These are phyloP conservation scores for Fusarium napiforme DNA, from an alignment of 2,329 filamentous ascomycete genomes.

Conservation along the genomic window DNA sequence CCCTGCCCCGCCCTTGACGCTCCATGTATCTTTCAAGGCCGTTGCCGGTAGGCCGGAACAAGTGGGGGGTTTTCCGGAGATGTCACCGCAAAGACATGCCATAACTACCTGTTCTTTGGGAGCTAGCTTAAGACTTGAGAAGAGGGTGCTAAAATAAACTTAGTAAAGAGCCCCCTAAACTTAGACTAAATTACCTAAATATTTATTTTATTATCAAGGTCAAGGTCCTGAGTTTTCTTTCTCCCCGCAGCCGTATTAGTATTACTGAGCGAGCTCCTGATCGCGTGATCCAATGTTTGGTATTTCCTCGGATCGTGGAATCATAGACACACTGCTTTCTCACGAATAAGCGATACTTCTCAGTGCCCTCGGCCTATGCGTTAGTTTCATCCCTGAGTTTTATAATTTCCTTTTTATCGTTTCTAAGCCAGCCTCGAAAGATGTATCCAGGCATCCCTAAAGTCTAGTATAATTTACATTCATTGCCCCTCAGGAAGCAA, in stretches of 20 bases:
- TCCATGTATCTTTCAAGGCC: conserved; percentile 18
- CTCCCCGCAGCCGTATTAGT: background rate
- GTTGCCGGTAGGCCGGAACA: conserved; percentile 24
- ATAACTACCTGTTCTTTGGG: background rate
- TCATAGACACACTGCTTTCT: background rate
- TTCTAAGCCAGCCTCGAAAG: background rate
- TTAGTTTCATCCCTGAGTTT: background rate
- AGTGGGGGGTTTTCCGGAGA: conserved; percentile 26
- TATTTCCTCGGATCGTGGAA: conserved; percentile 25
- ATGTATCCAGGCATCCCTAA: background rate
- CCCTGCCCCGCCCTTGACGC: background rate
- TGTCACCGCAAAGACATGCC: background rate
- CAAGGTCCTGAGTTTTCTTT: background rate
- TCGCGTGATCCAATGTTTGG: background rate
- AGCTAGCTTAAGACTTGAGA: background rate
- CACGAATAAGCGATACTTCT: background rate
- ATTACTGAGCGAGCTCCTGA: background rate
- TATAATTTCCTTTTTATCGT: background rate
- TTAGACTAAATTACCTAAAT: background rate
- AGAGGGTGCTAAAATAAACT: background rate
- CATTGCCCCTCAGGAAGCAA: too few relatives aligned
- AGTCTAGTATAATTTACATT: background rate
- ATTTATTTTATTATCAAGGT: background rate
- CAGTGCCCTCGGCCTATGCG: too few relatives aligned
- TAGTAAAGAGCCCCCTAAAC: background rate